Evolutionary conservation across 164 flowering plant species (phyloP).

Genomic region (Nymphaea thermarum): DNA sequence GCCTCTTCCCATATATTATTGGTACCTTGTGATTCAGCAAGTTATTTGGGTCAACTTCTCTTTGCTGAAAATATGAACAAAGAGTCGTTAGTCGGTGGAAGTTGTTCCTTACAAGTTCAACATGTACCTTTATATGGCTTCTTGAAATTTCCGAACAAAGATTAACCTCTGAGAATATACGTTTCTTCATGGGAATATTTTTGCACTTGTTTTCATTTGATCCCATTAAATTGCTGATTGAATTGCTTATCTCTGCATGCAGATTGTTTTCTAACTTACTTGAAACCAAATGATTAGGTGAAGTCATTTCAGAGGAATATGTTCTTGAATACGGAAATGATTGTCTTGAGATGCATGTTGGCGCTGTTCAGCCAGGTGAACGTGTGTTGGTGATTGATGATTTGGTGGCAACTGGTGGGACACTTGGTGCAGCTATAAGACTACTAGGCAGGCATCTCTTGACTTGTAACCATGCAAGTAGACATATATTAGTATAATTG

Average conservation of each 20-base stretch:
- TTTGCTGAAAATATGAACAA: no score
- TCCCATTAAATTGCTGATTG: neutral
- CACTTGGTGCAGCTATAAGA: constrained; percentile 70
- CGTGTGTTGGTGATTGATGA: constrained; percentile 77
- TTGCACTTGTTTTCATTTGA: neutral
- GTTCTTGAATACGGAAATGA: constrained; percentile 87
- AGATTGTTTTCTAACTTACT: neutral
- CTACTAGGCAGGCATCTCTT: constrained; percentile 46
- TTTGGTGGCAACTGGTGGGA: constrained; percentile 93
- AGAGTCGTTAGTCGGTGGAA: no score
- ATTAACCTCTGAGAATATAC: no score
- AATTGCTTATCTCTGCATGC: neutral
- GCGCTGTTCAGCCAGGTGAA: constrained; percentile 74
- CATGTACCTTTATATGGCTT: neutral
- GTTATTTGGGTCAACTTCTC: no score
- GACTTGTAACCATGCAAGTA: neutral
- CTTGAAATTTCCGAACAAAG: neutral
- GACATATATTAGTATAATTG: neutral
- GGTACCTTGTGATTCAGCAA: no score
- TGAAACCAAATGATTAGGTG: constrained; percentile 29
- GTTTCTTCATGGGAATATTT: neutral
- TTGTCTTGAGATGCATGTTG: constrained; percentile 84
- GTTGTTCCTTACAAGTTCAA: no score
- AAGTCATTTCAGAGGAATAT: constrained; percentile 65
- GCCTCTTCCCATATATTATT: no score